Conservation (phyloP, 177 flowering plant species). For the Telopea speciosissima region DNA sequence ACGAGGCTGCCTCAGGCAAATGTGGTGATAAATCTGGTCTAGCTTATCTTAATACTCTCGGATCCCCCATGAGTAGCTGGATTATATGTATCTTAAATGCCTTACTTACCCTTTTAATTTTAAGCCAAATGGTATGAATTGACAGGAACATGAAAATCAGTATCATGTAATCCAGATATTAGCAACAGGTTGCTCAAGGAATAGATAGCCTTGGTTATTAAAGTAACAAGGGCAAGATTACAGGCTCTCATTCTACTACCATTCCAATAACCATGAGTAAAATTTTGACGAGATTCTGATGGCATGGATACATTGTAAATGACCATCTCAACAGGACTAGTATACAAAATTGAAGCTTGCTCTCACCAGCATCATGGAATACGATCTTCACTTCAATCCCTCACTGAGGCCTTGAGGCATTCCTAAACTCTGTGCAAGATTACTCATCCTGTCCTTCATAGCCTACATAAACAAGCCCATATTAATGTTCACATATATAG, state of each 20-base stretch:
- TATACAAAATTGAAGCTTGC: slow-evolving; percentile 38
- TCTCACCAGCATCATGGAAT: not conserved
- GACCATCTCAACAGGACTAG: slow-evolving; percentile 13
- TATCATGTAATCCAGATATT: not conserved
- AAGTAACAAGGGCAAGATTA: not conserved
- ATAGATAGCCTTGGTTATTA: not conserved
- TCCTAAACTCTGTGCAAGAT: slow-evolving; percentile 93
- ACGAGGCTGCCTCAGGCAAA: not conserved
- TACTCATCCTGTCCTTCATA: slow-evolving; percentile 93
- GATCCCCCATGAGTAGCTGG: not conserved
- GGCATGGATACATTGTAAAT: slow-evolving; percentile 2
- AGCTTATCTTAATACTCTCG: not conserved
- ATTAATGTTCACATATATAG: not conserved
- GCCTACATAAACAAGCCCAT: slow-evolving; percentile 41
- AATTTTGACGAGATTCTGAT: not conserved
- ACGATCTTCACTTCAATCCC: slow-evolving; percentile 39
- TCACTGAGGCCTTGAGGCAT: slow-evolving; percentile 80
- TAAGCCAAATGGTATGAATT: not conserved
- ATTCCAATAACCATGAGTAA: not conserved
- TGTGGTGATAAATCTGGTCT: not conserved
- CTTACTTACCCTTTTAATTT: not conserved
- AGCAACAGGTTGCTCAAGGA: not conserved
- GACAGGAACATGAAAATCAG: not conserved
- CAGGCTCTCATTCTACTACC: slow-evolving; percentile 1
- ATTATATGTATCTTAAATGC: no score